Percentiles rank a stretch among this genome's conserved stretches.
Conservation (phyloP, 2,329 filamentous ascomycete species). For the Pseudogymnoascus sp. region DNA sequence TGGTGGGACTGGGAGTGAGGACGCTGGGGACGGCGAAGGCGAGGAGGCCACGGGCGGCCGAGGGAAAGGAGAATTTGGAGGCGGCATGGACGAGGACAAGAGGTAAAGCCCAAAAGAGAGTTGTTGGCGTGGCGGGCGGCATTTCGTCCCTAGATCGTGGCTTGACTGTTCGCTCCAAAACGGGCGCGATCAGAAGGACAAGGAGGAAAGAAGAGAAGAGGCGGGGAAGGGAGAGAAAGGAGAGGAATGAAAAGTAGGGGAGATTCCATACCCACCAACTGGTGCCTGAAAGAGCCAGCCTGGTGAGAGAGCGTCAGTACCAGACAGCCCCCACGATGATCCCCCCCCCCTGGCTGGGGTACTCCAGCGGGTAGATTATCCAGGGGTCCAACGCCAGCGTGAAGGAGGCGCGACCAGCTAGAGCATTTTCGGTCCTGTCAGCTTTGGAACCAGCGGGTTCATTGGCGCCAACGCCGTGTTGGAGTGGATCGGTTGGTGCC, state of each 20-base stretch:
- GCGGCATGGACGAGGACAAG: neutral
- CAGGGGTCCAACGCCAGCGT: neutral
- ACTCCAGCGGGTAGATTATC: neutral
- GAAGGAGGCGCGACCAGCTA: neutral
- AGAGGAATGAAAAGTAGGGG: neutral
- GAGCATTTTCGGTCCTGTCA: neutral
- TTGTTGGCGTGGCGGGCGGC: neutral
- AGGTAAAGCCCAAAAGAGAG: neutral
- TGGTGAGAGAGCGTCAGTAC: neutral
- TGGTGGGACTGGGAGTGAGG: neutral
- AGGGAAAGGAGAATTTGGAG: neutral
- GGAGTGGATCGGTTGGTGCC: neutral
- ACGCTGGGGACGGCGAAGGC: constrained; percentile 1
- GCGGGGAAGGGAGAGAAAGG: neutral
- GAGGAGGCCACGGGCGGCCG: neutral
- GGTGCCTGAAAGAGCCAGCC: neutral
- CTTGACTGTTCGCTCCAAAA: constrained; percentile 3
- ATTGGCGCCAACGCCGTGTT: neutral
- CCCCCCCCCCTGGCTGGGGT: neutral
- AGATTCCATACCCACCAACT: neutral
- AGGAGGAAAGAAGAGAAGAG: neutral
- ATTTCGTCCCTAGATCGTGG: neutral
- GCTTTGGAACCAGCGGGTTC: neutral
- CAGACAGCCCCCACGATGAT: neutral
- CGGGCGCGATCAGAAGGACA: neutral